These are phyloP conservation scores for Astraeus odoratus DNA, from an alignment of 768 basidiomycete species.

Conservation along the genomic window DNA sequence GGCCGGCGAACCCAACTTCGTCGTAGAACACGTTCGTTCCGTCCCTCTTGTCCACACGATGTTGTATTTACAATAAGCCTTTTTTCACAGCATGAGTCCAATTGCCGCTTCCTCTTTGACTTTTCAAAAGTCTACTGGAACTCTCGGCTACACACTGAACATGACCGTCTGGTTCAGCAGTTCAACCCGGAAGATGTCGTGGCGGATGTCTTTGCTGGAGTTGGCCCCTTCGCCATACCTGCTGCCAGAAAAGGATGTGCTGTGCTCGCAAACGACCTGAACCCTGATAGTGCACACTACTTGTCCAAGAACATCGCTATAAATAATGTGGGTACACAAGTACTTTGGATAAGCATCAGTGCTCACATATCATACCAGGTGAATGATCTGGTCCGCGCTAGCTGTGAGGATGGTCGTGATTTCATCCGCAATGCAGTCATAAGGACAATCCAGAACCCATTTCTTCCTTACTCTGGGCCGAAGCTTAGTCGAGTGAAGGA, in stretches of 20 bases:
- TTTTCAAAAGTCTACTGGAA: conserved; percentile 98
- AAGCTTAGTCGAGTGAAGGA: conserved; percentile 24
- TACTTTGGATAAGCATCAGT: neutral
- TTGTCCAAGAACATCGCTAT: conserved; percentile 60
- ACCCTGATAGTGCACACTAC: conserved; percentile 81
- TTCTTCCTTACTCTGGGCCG: conserved; percentile 51
- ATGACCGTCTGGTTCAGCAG: conserved; percentile 70
- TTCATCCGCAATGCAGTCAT: conserved; percentile 65
- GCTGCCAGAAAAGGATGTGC: conserved; percentile 88
- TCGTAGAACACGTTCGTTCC: conserved; percentile 78
- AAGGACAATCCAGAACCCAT: conserved; percentile 56
- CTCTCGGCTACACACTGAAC: conserved; percentile 88
- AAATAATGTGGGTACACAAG: conserved; percentile 57
- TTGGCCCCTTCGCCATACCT: conserved; percentile 93
- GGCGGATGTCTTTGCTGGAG: conserved; percentile 94
- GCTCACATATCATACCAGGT: conserved; percentile 40
- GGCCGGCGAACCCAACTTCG: conserved; percentile 81
- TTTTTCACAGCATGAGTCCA: conserved; percentile 62
- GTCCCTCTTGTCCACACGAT: neutral
- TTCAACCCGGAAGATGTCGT: conserved; percentile 76
- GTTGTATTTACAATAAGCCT: neutral
- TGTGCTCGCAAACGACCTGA: conserved; percentile 90
- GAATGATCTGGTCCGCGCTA: conserved; percentile 56
- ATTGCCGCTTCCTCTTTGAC: conserved; percentile 87
- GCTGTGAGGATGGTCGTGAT: conserved; percentile 77